Conservation (phyloP, 2,329 filamentous ascomycete species). For the Myriosclerotinia curreyana region DNA sequence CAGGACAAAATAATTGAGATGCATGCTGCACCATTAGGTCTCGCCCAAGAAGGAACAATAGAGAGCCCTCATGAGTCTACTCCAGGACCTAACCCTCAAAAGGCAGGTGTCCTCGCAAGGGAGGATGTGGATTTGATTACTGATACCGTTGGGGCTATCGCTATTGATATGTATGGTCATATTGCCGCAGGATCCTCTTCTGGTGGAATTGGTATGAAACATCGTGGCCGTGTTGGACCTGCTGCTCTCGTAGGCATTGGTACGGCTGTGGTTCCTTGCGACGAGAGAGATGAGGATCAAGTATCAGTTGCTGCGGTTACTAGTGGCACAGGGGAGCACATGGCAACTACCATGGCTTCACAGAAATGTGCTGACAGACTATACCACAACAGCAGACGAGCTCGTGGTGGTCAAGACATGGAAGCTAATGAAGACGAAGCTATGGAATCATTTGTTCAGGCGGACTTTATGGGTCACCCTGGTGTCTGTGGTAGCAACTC, state of each 20-base stretch:
- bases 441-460: constrained; percentile 71
- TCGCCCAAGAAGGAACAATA: constrained; percentile 31
- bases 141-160: constrained; percentile 95
- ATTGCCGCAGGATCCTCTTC: constrained; percentile 96
- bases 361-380: constrained; percentile 81
- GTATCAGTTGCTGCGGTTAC: constrained; percentile 79
- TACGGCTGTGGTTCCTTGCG: constrained; percentile 78
- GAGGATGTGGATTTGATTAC: constrained; percentile 64
- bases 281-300: constrained; percentile 65
- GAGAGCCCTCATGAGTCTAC: constrained; percentile 25
- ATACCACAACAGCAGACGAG: constrained; percentile 65
- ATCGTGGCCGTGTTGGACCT: constrained; percentile 84
- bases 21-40: constrained; percentile 21
- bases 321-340: constrained; percentile 95
- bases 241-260: constrained; percentile 91
- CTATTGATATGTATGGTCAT: constrained; percentile 77
- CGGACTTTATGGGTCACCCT: constrained; percentile 92
- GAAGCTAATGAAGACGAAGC: constrained; percentile 73
- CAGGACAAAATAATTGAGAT: constrained; percentile 19
- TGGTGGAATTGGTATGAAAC: constrained; percentile 98
- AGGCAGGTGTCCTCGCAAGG: background rate
- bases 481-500: constrained; percentile 78
- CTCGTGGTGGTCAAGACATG: constrained; percentile 58
- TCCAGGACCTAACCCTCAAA: constrained; percentile 24
- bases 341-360: constrained; percentile 92